Evolutionary conservation across 1,284 basidiomycete species (phyloP).

Genomic region (Naganishia sp.): DNA sequence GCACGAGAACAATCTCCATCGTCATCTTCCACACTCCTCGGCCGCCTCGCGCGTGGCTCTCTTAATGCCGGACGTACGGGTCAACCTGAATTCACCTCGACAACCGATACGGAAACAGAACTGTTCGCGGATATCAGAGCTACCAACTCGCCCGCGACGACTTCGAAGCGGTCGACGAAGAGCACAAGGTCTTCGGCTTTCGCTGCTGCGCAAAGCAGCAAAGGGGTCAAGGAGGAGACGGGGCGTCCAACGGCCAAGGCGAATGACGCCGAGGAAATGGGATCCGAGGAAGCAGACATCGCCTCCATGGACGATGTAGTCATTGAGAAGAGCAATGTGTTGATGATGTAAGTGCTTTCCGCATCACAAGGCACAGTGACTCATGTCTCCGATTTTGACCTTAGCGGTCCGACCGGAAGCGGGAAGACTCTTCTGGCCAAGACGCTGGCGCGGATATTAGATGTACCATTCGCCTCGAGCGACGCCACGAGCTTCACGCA

Average conservation of each 20-base stretch:
- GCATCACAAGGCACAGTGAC: not conserved
- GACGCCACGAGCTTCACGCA: conserved; percentile 57
- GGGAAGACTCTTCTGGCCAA: conserved; percentile 85
- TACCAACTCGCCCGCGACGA: conserved; percentile 4
- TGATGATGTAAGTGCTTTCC: conserved; percentile 67
- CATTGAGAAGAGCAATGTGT: conserved; percentile 91
- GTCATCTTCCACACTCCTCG: conserved; percentile 1
- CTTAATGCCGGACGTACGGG: not conserved
- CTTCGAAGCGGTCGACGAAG: not conserved
- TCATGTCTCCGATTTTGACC: not conserved
- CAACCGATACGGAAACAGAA: not conserved
- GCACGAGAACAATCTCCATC: not conserved
- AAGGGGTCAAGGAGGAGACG: conserved; percentile 5
- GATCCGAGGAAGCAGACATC: conserved; percentile 33
- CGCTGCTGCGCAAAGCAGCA: not conserved
- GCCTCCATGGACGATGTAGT: conserved; percentile 36
- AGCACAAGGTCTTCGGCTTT: too few relatives aligned
- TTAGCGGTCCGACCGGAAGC: conserved; percentile 54
- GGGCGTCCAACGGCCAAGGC: too few relatives aligned
- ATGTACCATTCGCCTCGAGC: conserved; percentile 78
- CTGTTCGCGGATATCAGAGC: conserved; percentile 20
- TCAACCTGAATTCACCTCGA: too few relatives aligned
- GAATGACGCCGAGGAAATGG: conserved; percentile 32
- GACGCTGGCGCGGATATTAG: conserved; percentile 79
- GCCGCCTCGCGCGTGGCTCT: conserved; percentile 11